These are phyloP conservation scores for Yamadazyma dendronema DNA, from an alignment of 1,139 yeast species.

Conservation along the genomic window DNA sequence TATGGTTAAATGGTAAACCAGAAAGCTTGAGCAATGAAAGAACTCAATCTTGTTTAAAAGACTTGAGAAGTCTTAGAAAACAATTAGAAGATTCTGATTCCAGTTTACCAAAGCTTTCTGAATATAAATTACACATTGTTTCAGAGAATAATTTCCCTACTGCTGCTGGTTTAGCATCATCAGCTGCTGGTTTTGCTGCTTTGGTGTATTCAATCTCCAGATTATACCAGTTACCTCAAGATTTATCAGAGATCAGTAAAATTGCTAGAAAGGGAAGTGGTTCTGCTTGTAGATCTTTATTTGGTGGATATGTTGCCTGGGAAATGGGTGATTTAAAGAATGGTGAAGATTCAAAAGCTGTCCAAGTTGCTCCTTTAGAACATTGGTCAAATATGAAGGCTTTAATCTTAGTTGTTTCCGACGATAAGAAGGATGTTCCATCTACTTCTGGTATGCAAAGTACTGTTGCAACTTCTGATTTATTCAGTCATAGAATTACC, in stretches of 20 bases:
- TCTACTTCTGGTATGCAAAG: conserved; percentile 96
- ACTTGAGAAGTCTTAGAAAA: conserved; percentile 65
- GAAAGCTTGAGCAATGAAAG: conserved; percentile 68
- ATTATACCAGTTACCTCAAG: conserved; percentile 76
- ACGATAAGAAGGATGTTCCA: conserved; percentile 90
- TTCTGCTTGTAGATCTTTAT: conserved; percentile 93
- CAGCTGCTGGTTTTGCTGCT: conserved; percentile 94
- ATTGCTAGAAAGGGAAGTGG: conserved; percentile 98
- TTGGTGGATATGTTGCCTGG: conserved; percentile 99
- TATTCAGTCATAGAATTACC: conserved; percentile 74
- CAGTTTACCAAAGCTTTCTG: conserved; percentile 58
- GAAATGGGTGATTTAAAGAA: conserved; percentile 79
- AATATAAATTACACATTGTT: conserved; percentile 72
- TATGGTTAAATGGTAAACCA: conserved; percentile 79
- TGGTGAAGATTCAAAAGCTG: conserved; percentile 91
- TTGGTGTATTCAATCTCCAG: conserved; percentile 83
- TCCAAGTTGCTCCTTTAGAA: conserved; percentile 74
- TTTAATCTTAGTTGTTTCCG: conserved; percentile 87
- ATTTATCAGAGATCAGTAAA: conserved; percentile 79
- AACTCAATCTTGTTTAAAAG: conserved; percentile 76
- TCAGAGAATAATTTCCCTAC: conserved; percentile 98
- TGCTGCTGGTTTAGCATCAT: conserved; percentile 96
- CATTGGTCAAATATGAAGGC: conserved; percentile 97
- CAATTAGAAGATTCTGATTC: conserved; percentile 51
- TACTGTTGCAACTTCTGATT: conserved; percentile 84